These are phyloP conservation scores for Gynostemma pentaphyllum DNA, from an alignment of 306 rosid genomes.

Conservation along the genomic window DNA sequence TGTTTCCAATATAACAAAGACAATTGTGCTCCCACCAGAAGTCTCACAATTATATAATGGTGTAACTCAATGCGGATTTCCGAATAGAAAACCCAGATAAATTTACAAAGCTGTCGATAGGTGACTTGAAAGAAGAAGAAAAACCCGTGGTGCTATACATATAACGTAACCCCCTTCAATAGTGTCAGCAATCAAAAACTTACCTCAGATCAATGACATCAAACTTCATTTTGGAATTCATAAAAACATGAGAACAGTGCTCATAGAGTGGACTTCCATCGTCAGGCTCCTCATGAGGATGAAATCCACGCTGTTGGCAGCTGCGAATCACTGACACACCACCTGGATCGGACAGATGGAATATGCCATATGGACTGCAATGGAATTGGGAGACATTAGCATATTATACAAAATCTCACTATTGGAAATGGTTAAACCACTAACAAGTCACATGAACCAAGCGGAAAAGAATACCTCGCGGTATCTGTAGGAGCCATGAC, in stretches of 20 bases:
- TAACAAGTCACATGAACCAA: background rate
- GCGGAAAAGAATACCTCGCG: slow-evolving; percentile 35
- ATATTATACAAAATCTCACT: background rate
- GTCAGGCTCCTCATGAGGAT: slow-evolving; percentile 89
- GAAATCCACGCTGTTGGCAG: slow-evolving; percentile 94
- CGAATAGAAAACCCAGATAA: background rate
- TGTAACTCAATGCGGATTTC: background rate
- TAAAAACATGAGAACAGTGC: slow-evolving; percentile 93
- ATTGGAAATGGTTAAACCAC: background rate
- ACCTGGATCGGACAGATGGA: slow-evolving; percentile 86
- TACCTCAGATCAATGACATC: slow-evolving; percentile 79
- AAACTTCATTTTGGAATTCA: slow-evolving; percentile 55
- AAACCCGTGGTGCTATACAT: slow-evolving; percentile 5
- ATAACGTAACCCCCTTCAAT: background rate
- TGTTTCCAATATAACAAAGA: background rate
- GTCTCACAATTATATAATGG: slow-evolving; percentile 8
- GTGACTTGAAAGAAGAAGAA: no score
- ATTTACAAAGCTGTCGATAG: background rate
- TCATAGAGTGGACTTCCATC: slow-evolving; percentile 86
- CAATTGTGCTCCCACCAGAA: background rate
- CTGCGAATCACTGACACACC: slow-evolving; percentile 79
- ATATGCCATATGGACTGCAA: slow-evolving; percentile 95
- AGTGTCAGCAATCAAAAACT: slow-evolving; percentile 2
- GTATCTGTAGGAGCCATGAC: slow-evolving; percentile 99
- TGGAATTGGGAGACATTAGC: slow-evolving; percentile 18